A percentile compares a stretch with the other conserved stretches of the same genome.
Evolutionary conservation across 208 protist genomes (phyloP).

Genomic region (Wallacemonas sp.): DNA sequence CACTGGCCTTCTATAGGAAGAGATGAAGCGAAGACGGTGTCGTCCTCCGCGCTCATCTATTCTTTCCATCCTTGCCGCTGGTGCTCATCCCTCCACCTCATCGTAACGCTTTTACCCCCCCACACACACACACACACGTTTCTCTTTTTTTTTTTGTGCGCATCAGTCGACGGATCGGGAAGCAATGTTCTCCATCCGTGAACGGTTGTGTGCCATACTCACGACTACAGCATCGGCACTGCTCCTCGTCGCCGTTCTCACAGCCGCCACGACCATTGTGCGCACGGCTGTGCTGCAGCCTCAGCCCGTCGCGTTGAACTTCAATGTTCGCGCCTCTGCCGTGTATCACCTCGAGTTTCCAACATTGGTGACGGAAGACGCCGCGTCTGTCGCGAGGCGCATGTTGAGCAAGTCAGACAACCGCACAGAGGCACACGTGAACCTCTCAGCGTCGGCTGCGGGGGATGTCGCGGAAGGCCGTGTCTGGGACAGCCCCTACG

Average conservation of each 20-base stretch:
- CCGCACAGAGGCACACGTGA: too few relatives aligned
- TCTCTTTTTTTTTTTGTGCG: neutral
- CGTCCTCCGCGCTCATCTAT: too few relatives aligned
- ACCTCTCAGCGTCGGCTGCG: too few relatives aligned
- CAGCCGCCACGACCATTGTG: constrained; percentile 35
- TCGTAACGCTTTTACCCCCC: too few relatives aligned
- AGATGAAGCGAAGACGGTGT: too few relatives aligned
- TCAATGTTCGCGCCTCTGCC: constrained; percentile 11
- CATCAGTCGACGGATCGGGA: too few relatives aligned
- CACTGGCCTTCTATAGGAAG: too few relatives aligned
- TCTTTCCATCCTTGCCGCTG: too few relatives aligned
- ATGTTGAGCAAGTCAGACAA: too few relatives aligned
- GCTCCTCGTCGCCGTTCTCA: constrained; percentile 27
- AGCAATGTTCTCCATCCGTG: constrained; percentile 48
- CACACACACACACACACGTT: too few relatives aligned
- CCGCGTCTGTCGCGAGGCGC: neutral
- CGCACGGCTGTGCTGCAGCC: constrained; percentile 17
- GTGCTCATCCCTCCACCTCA: too few relatives aligned
- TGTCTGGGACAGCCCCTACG: neutral
- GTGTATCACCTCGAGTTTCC: neutral
- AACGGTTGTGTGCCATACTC: constrained; percentile 40
- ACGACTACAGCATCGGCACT: constrained; percentile 26
- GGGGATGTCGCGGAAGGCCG: neutral
- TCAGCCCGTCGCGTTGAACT: constrained; percentile 16
- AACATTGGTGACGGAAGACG: neutral